These are phyloP conservation scores for Jamesozyma jinghongensis DNA, from an alignment of 805 yeast species.

Conservation along the genomic window DNA sequence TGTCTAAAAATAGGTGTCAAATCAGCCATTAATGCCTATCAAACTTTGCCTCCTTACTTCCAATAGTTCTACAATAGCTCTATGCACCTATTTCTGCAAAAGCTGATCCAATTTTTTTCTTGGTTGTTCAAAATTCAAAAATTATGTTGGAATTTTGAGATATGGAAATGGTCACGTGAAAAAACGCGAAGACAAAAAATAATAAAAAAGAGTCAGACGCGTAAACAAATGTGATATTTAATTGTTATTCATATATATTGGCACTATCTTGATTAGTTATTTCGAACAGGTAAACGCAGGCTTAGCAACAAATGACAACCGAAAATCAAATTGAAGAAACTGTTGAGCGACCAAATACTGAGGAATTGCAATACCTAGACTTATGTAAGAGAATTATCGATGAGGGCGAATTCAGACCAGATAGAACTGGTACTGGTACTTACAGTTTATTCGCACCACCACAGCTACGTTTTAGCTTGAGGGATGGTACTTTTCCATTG, in stretches of 20 bases:
- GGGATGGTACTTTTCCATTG: constrained; percentile 70
- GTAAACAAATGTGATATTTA: too few relatives aligned
- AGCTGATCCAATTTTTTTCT: too few relatives aligned
- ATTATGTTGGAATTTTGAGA: neutral
- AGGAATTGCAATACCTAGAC: constrained; percentile 82
- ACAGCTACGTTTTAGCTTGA: constrained; percentile 73
- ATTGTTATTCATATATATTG: too few relatives aligned
- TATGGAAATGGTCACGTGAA: neutral
- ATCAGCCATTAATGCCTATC: constrained; percentile 21
- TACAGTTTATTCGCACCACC: constrained; percentile 89
- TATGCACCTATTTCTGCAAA: too few relatives aligned
- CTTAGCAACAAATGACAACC: too few relatives aligned
- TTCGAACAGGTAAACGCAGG: too few relatives aligned
- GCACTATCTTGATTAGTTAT: too few relatives aligned
- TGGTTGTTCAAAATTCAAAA: too few relatives aligned
- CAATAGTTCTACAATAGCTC: too few relatives aligned
- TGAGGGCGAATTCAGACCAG: constrained; percentile 87
- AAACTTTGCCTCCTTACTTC: neutral
- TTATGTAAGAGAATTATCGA: constrained; percentile 66
- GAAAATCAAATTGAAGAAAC: too few relatives aligned
- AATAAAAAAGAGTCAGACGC: too few relatives aligned
- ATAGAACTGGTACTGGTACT: constrained; percentile 97
- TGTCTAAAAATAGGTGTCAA: constrained; percentile 23
- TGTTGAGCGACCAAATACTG: constrained; percentile 21
- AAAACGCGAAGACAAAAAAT: too few relatives aligned